Evolutionary conservation across 208 protist genomes (phyloP).

Genomic region (Tetramitus jugosus): DNA sequence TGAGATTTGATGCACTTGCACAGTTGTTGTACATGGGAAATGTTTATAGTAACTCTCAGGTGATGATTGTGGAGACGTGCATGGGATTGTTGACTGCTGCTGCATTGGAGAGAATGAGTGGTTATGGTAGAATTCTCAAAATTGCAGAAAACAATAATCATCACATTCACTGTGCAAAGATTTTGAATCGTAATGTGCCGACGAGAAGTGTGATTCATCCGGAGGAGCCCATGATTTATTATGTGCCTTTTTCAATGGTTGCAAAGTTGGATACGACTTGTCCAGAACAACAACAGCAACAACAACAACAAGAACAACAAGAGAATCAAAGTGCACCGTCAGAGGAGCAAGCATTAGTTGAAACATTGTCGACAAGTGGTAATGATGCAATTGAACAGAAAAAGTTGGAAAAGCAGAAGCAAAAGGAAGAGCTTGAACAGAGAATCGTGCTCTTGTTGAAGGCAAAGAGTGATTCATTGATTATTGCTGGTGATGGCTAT

Average conservation of each 20-base stretch:
- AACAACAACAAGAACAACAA: neutral
- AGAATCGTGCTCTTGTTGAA: too few species aligned
- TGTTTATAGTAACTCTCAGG: neutral
- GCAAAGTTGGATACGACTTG: too few species aligned
- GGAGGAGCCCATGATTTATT: too few species aligned
- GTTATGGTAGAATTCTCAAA: neutral
- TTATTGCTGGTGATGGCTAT: constrained; percentile 1
- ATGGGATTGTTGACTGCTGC: neutral
- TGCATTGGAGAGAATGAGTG: neutral
- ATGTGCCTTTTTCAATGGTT: too few species aligned
- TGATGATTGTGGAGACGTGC: constrained; percentile 3
- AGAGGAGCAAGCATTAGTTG: too few species aligned
- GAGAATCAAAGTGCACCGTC: too few species aligned
- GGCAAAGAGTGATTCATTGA: neutral
- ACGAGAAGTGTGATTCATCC: too few species aligned
- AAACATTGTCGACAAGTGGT: too few species aligned
- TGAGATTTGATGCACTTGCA: constrained; percentile 6
- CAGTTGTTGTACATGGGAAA: neutral
- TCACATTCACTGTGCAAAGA: neutral
- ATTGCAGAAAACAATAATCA: neutral
- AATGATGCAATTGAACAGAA: neutral
- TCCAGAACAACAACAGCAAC: neutral
- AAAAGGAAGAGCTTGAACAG: neutral
- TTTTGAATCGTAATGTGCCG: neutral
- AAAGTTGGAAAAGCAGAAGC: neutral